Evolutionary conservation across 225 moss, liverwort and hornwort species (phyloP), one percentile per base, ranked within the genome.

Genomic region (Physcomitrium patens): DNA sequence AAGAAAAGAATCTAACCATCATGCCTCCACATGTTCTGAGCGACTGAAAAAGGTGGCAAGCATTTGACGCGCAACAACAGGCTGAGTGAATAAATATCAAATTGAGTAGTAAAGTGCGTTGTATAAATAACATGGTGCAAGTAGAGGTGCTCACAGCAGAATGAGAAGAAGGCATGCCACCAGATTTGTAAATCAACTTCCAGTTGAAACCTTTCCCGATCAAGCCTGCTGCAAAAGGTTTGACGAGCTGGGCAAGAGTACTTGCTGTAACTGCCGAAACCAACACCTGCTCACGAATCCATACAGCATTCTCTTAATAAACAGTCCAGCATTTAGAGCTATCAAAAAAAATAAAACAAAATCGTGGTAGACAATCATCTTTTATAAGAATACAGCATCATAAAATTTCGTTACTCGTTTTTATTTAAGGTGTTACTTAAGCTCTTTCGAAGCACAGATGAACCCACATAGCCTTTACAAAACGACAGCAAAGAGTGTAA

Each of bases 101-200:
- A 14, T 5, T 0, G 27, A 53, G 10, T 52, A 18, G 37, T 18
- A 4, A 37, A 75, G 22, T 31, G 11, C 44, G 5, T 10, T 47
- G 14, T 37, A 52, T 2, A 16, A n/a, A 53, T 18, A 45, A 47
- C 5, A 78, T 3, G 12, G 53, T 67, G 71, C 28, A 61, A 67
- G 55, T 9, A 51, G 44, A 76, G 56, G 27, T 53, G 37, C 80
- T 81, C 73, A 84, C 80, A 81, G 99, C 93, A 70, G 99, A 99
- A 69, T 99, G 99, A 45, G 95, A 90, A 59, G 99, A 99, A 11
- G 99, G 99, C 95, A 99, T 93, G 68, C 95, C 99, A 59, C 99
- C 99, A 52, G 95, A 86, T 68, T 81, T 99, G 46, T 85, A 44
- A 68, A 86, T 67, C 61, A 93, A 79, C 72, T 86, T 93, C 91